A percentile compares a stretch with the other conserved stretches of the same genome.
phyloP scores from a whole-genome alignment of 1,284 basidiomycete genomes.

The Sutorius eximius region DNA sequence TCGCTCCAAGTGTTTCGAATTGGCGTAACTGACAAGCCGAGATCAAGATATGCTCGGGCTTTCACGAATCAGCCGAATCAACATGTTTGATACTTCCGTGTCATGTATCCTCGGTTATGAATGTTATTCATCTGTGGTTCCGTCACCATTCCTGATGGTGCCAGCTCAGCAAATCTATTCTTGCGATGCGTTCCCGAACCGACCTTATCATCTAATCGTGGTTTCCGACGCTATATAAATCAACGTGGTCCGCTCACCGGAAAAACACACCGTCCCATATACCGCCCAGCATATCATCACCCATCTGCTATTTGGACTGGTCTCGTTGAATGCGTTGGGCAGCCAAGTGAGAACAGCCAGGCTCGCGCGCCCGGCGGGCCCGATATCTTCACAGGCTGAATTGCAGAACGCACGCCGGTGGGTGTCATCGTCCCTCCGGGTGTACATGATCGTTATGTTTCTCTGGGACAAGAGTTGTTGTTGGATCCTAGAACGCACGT shows the following conservation, averaged over 20 bases:
- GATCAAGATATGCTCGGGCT: neutral
- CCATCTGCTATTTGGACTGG: too few relatives aligned
- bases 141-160: neutral
- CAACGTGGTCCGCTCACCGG: neutral
- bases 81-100: constrained; percentile 1
- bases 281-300: constrained; percentile 16
- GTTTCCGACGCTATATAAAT: constrained; percentile 1
- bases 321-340: too few relatives aligned
- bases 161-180: constrained; percentile 4
- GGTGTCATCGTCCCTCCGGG: neutral
- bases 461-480: constrained; percentile 37
- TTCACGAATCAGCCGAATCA: neutral
- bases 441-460: neutral
- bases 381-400: constrained; percentile 43
- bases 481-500: constrained; percentile 46
- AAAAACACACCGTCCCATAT: neutral
- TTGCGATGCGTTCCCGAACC: neutral
- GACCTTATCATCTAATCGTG: constrained; percentile 1
- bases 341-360: too few relatives aligned
- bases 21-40: neutral
- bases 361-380: too few relatives aligned
- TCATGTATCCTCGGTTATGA: constrained; percentile 1
- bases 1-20: neutral
- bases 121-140: constrained; percentile 1
- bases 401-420: constrained; percentile 42